phyloP scores from a whole-genome alignment of 345 rosid species.

The Rhodomyrtus tomentosa region DNA sequence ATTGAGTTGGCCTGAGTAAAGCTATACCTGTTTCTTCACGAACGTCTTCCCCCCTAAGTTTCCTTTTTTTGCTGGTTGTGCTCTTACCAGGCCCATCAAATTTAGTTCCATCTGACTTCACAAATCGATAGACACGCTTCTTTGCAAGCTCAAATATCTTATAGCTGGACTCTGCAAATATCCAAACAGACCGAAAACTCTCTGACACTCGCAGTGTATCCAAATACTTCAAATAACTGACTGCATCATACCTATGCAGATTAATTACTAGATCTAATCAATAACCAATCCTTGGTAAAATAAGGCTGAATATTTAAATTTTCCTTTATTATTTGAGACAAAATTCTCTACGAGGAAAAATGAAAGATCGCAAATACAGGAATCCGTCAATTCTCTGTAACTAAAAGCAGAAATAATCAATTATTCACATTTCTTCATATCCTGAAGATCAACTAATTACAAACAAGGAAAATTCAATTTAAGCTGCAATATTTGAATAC shows the following conservation, averaged over 20 bases:
- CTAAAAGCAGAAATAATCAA: neutral
- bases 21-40: slow-evolving; percentile 31
- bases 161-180: slow-evolving; percentile 96
- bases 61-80: slow-evolving; percentile 48
- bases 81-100: slow-evolving; percentile 24
- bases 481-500: slow-evolving; percentile 14
- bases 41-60: slow-evolving; percentile 19
- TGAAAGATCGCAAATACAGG: neutral
- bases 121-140: slow-evolving; percentile 74
- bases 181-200: slow-evolving; percentile 98
- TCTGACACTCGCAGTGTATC: slow-evolving; percentile 89
- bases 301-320: neutral
- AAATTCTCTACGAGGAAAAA: neutral
- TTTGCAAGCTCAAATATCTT: slow-evolving; percentile 95
- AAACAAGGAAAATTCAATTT: neutral
- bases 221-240: slow-evolving; percentile 91
- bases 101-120: slow-evolving; percentile 40
- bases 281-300: neutral
- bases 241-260: slow-evolving; percentile 86
- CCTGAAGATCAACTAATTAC: neutral
- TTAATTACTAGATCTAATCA: neutral
- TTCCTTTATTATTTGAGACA: neutral
- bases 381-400: neutral
- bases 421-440: neutral
- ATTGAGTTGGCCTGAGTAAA: neutral